Percentiles rank a stretch among this genome's conserved stretches.
Conservation (phyloP, 805 yeast genomes). For the Barnettozyma wickerhamii region DNA sequence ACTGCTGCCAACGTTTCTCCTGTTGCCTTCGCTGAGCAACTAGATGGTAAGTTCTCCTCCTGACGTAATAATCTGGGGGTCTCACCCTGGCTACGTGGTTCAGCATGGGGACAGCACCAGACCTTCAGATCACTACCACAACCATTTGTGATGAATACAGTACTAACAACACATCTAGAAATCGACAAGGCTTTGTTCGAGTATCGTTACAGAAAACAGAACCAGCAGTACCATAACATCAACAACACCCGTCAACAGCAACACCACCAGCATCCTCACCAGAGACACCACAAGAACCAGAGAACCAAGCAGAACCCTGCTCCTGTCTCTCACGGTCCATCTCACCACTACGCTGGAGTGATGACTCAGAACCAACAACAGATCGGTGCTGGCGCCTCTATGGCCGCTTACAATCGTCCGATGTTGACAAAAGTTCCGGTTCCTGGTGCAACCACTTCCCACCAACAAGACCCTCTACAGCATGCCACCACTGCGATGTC, state of each 20-base stretch:
- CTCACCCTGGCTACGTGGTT: background rate
- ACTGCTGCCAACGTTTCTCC: background rate
- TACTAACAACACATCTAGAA: conserved; percentile 15
- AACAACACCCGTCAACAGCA: conserved; percentile 2
- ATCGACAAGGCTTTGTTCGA: conserved; percentile 24
- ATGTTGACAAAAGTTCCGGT: background rate
- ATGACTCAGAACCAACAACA: background rate
- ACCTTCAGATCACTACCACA: too few species aligned
- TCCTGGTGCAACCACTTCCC: background rate
- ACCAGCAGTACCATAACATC: conserved; percentile 9
- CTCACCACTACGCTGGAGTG: too few species aligned
- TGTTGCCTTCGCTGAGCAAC: conserved; percentile 6
- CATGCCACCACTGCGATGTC: background rate
- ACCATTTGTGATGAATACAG: background rate
- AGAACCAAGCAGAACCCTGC: background rate
- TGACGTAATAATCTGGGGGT: conserved; percentile 3
- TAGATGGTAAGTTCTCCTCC: conserved; percentile 6
- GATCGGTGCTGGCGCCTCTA: background rate
- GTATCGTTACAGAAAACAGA: conserved; percentile 21
- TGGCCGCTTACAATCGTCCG: background rate
- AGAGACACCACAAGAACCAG: conserved; percentile 1
- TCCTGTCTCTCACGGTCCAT: too few species aligned
- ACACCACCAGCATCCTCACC: conserved; percentile 4
- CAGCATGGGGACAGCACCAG: background rate
- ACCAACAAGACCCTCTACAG: background rate